phyloP scores from a whole-genome alignment of 129 eudicot species.

The Centella asiatica region DNA sequence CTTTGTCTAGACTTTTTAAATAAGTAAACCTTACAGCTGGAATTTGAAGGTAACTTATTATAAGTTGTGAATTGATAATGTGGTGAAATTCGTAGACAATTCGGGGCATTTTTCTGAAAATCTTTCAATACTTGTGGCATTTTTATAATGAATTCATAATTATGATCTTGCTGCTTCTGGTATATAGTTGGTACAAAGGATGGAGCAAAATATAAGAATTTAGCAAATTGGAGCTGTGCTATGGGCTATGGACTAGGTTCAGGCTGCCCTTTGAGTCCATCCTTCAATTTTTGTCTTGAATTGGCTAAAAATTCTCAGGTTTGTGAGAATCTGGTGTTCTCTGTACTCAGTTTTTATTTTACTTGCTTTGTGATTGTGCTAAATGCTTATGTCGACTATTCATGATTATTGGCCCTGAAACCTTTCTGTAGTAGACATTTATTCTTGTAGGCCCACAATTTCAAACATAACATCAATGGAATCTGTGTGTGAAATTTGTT shows the following conservation, averaged over 20 bases:
- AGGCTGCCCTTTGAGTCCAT: conserved; percentile 85
- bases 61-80: background rate
- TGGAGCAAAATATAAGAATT: conserved; percentile 46
- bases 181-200: conserved; percentile 55
- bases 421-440: background rate
- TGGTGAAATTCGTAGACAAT: too few species aligned
- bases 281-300: conserved; percentile 92
- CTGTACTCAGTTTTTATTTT: conserved; percentile 1
- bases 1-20: background rate
- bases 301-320: conserved; percentile 76
- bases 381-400: too few species aligned
- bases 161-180: conserved; percentile 15
- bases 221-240: conserved; percentile 83
- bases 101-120: too few species aligned
- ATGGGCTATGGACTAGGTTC: conserved; percentile 84
- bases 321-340: conserved; percentile 15
- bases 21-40: background rate
- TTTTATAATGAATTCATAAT: conserved; percentile 4
- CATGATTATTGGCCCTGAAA: background rate
- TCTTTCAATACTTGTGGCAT: too few species aligned
- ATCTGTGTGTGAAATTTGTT: background rate
- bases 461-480: background rate
- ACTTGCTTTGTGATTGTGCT: background rate
- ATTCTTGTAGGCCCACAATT: background rate
- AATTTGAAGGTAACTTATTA: background rate